Base-by-base conservation (phyloP, 1,284 basidiomycete genomes). In the Neonothopanus nambi region DNA sequence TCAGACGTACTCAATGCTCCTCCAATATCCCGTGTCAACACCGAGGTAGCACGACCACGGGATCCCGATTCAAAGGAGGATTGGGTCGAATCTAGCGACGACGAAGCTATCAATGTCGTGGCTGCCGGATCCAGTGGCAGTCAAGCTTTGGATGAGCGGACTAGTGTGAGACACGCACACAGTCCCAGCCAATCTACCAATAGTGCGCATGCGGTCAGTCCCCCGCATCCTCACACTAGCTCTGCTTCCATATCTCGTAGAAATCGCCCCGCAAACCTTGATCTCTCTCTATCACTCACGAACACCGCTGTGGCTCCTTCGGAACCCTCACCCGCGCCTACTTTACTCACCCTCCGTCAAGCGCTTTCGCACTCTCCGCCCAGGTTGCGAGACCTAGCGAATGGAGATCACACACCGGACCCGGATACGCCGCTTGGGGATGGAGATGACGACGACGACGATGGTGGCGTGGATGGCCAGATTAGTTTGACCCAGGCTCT, bases 71-170 rank as follows among this genome's bases (percentile, higher is more conserved):
- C 68, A n/a, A 85, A 85, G 59, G 30, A 33, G 30, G 75, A 73
- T 53, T 89, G 87, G 87, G 67, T 74, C 23, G 81, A 85, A 57
- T 83, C 79, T 3, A 91, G 88, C 61, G 90, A 92, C 57, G 89
- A 92, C 48, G 90, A 92, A 67, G 90, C 88, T 12, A 89, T 92
- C 52, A 82, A 89, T 61, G 73, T 89, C 41, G 80, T 91, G 40
- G 85, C 89, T 1, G 89, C 89, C 9, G 87, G 82, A 13, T 78
- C 87, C 8, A 88, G 87, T 57, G 89, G 89, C 12, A 87, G 87
- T 62, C 87, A 86, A 62, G 83, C 85, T 23, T 67, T 92, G 50
- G 90, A 92, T 62, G 89, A 92, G 66, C 81, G 89, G 26, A 92
- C 89, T 0, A 91, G 89, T 65, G 76, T 82, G 13, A 75, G 74